Percentiles rank a stretch among this genome's conserved stretches.
Conservation (phyloP, 768 basidiomycete genomes). For the Solioccasus polychromus region DNA sequence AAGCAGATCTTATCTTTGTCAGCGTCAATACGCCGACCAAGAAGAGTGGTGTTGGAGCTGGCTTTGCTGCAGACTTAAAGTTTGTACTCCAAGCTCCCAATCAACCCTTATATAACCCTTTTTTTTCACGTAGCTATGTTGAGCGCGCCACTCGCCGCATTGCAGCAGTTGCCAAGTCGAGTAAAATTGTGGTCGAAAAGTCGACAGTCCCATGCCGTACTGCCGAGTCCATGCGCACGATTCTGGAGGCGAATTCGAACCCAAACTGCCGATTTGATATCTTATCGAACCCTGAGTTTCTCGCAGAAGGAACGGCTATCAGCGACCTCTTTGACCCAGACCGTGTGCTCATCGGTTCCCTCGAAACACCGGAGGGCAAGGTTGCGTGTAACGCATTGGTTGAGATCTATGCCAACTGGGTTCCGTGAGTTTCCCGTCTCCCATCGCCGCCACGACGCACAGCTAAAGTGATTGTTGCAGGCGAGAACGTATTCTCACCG, state of each 20-base stretch:
- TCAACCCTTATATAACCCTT: neutral
- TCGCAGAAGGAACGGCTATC: conserved; percentile 98
- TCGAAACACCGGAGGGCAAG: conserved; percentile 84
- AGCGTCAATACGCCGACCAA: conserved; percentile 99
- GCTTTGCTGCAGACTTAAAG: conserved; percentile 98
- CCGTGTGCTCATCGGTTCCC: conserved; percentile 95
- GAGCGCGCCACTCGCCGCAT: conserved; percentile 96
- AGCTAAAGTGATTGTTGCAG: conserved; percentile 35
- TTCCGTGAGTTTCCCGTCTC: conserved; percentile 62
- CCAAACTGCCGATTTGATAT: conserved; percentile 92
- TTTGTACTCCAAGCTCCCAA: conserved; percentile 28
- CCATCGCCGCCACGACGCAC: neutral
- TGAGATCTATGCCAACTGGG: conserved; percentile 94
- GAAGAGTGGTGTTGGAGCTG: conserved; percentile 96
- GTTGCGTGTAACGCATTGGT: conserved; percentile 74
- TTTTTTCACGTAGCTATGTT: conserved; percentile 69
- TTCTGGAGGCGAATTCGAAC: conserved; percentile 97
- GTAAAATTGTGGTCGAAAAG: conserved; percentile 99
- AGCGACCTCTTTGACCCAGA: conserved; percentile 84
- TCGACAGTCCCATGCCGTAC: conserved; percentile 99
- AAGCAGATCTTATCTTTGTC: conserved; percentile 98
- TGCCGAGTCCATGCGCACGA: conserved; percentile 98
- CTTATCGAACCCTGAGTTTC: conserved; percentile 98
- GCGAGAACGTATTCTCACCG: conserved; percentile 77
- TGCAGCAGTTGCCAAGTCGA: conserved; percentile 82